Conservation (phyloP, 257 asterid genomes). For the Solanum acaule region DNA sequence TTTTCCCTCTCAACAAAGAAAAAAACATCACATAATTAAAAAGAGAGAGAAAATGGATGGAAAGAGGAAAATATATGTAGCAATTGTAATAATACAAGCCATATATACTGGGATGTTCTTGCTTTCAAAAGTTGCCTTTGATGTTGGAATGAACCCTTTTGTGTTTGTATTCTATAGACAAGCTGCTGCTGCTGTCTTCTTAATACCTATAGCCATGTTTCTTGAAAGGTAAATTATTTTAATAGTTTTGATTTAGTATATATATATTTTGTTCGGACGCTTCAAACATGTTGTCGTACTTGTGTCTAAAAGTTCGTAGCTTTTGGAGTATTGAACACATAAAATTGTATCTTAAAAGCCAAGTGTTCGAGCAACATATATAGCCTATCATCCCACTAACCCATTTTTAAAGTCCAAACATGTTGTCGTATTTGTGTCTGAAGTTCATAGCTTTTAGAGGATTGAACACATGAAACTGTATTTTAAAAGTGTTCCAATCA, state of each 20-base stretch:
- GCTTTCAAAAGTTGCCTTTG: conserved; percentile 72
- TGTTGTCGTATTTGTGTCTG: background rate
- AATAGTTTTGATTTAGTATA: background rate
- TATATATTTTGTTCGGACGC: background rate
- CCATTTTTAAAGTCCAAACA: background rate
- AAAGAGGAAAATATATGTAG: conserved; percentile 24
- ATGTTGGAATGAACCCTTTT: conserved; percentile 71
- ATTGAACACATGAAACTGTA: background rate
- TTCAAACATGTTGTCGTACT: background rate
- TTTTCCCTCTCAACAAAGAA: background rate
- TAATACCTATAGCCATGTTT: conserved; percentile 56
- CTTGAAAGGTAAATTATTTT: conserved; percentile 32
- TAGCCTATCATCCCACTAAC: background rate
- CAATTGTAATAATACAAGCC: conserved; percentile 34
- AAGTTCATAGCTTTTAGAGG: background rate
- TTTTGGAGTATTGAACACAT: background rate
- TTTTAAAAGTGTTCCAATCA: background rate
- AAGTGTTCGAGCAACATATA: background rate
- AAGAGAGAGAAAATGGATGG: conserved; percentile 14
- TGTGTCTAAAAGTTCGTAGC: background rate
- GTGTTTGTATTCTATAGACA: conserved; percentile 83
- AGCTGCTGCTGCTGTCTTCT: conserved; percentile 67
- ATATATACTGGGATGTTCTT: conserved; percentile 71
- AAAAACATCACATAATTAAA: background rate
- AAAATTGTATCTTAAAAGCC: too few species aligned